Percentiles rank a stretch among this genome's conserved stretches.
Evolutionary conservation across 2,329 filamentous ascomycete genomes (phyloP).

Genomic region (Rhynchosporium agropyri): DNA sequence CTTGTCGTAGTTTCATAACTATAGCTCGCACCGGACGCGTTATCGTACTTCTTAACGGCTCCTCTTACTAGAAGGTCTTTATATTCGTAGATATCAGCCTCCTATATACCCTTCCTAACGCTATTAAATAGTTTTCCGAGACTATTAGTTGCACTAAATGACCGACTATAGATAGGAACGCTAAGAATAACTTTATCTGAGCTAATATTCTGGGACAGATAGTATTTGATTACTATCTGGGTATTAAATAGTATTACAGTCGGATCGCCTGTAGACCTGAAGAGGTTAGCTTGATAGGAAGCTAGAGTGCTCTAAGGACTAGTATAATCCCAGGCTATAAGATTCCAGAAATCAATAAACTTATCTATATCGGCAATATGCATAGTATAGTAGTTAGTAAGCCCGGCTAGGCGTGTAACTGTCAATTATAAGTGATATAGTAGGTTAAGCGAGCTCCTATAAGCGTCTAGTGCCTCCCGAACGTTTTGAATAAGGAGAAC

Average conservation of each 20-base stretch:
- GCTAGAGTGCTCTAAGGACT: constrained; percentile 45
- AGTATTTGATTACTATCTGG: neutral
- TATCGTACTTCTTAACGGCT: constrained; percentile 60
- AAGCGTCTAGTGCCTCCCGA: neutral
- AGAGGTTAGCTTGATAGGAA: constrained; percentile 8
- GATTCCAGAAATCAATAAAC: constrained; percentile 57
- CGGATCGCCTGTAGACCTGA: neutral
- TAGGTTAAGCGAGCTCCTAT: neutral
- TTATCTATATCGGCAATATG: constrained; percentile 50
- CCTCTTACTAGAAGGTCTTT: constrained; percentile 70
- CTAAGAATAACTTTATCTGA: constrained; percentile 51
- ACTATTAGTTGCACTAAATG: constrained; percentile 50
- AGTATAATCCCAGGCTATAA: constrained; percentile 63
- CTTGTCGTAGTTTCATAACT: constrained; percentile 63
- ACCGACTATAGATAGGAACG: constrained; percentile 79
- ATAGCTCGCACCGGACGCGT: constrained; percentile 64
- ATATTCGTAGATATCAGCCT: constrained; percentile 78
- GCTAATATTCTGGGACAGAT: neutral
- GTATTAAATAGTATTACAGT: neutral
- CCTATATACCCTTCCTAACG: constrained; percentile 62
- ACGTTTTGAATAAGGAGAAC: constrained; percentile 1
- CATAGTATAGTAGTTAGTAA: constrained; percentile 50
- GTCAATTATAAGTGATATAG: constrained; percentile 56
- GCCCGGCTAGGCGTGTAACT: constrained; percentile 54
- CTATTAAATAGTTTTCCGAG: constrained; percentile 55